These are phyloP conservation scores for Paraphoma chrysanthemicola DNA, from an alignment of 2,329 filamentous ascomycete species.

Conservation along the genomic window DNA sequence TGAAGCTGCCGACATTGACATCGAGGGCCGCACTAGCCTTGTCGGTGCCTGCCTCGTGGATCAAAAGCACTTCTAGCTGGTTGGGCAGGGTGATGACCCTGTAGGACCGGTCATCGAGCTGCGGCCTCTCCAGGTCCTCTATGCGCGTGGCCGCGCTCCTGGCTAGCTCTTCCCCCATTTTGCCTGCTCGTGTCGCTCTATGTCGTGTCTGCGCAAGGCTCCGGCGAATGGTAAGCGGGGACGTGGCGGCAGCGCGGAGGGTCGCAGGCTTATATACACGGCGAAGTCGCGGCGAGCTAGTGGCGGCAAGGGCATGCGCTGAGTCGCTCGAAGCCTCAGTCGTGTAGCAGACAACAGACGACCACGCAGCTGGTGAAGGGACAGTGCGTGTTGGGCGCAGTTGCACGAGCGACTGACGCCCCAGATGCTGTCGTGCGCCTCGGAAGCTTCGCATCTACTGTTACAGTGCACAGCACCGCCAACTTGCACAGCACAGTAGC, in stretches of 20 bases:
- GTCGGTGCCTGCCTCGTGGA: constrained; percentile 93
- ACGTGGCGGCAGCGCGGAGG: constrained; percentile 17
- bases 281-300: constrained; percentile 24
- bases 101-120: constrained; percentile 85
- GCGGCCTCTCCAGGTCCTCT: constrained; percentile 80
- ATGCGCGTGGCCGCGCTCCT: constrained; percentile 44
- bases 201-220: constrained; percentile 11
- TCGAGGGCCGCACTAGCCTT: constrained; percentile 96
- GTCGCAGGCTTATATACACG: constrained; percentile 24
- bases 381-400: constrained; percentile 15
- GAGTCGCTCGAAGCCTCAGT: constrained; percentile 18
- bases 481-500: constrained; percentile 15
- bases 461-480: too few species aligned
- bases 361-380: constrained; percentile 12
- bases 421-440: constrained; percentile 29
- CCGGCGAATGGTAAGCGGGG: constrained; percentile 13
- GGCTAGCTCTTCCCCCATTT: constrained; percentile 40
- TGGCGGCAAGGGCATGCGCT: constrained; percentile 20
- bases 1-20: constrained; percentile 95
- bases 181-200: constrained; percentile 13
- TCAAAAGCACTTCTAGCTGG: constrained; percentile 86
- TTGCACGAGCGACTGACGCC: constrained; percentile 27
- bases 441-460: constrained; percentile 30
- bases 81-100: constrained; percentile 86
- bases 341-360: constrained; percentile 16